Evolutionary conservation across 352 stramenopile species (phyloP), one percentile per base, ranked within the genome.

Genomic region (Phytophthora rubi): DNA sequence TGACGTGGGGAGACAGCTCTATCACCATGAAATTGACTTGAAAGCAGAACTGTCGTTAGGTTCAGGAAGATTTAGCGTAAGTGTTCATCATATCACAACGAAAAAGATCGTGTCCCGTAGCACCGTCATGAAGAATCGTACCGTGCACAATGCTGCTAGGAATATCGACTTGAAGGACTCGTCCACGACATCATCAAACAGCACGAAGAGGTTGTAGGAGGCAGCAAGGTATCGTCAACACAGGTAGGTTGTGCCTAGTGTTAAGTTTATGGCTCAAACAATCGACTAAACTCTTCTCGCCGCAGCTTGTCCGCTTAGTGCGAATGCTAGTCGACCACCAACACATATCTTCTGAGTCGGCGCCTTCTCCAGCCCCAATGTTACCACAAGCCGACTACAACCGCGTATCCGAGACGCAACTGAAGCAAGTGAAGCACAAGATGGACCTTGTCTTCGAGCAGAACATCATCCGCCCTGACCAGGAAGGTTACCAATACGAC

Each of bases 311-410:
- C 37, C 79, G 84, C 8, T 71, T 92, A 12, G 73, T 92, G 39
- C 32, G 54, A 30, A 86, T 77, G 48, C 65, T 92, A 2, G 61
- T 69, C 10, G 71, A 77, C 32, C 66, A 78, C 18, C 61, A 53
- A 13, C 53, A 6, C 12, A 5, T 28, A 37, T 2, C 66, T 26
- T 9, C 59, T 10, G 26, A 32, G 51, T 4, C 68, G 13, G 52
- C 62, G 48, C 45, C 57, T 12, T 42, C 47, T 2, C 4, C 59
- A 18, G 54, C 35, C 35, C 35, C 53, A 32, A 45, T 53, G 8
- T 59, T 94, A 18, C 86, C 86, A 1, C 76, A 89, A 12, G 86
- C 86, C 1, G 86, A 94, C 68, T 94, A 94, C 77, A 94, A 94
- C 44, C 78, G 77, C 47, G 86, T 94, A 39, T 92, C 86, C 6